Percentiles rank a stretch among this genome's conserved stretches.
Conservation (phyloP, 1,284 basidiomycete species). For the Wallemia ichthyophaga region DNA sequence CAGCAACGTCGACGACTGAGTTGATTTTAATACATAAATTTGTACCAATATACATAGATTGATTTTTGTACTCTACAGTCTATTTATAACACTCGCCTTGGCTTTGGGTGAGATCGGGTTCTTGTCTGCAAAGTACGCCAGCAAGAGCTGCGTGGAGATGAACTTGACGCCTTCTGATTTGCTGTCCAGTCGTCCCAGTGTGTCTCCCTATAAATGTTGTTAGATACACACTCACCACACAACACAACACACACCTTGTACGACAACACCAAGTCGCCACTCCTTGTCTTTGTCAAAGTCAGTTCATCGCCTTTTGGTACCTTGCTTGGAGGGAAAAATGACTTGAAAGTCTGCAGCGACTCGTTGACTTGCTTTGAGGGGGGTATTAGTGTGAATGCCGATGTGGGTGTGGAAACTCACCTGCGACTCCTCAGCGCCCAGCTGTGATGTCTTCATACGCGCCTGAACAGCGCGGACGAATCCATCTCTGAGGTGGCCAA, state of each 20-base stretch:
- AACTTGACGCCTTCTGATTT: constrained; percentile 9
- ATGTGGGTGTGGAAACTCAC: not conserved
- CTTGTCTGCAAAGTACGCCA: constrained; percentile 18
- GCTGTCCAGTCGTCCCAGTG: constrained; percentile 14
- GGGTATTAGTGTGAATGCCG: not conserved
- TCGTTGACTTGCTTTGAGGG: constrained; percentile 11
- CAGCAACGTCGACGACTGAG: not conserved
- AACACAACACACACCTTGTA: constrained; percentile 12
- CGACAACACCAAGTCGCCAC: constrained; percentile 14
- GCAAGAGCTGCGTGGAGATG: constrained; percentile 16
- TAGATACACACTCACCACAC: not conserved
- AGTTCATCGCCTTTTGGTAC: constrained; percentile 20
- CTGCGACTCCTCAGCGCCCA: constrained; percentile 2
- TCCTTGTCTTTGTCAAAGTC: constrained; percentile 14
- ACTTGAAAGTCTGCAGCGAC: constrained; percentile 17
- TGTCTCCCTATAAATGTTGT: constrained; percentile 11
- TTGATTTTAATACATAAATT: not conserved
- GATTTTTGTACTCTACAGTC: not conserved
- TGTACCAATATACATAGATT: too few relatives aligned
- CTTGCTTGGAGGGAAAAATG: constrained; percentile 18
- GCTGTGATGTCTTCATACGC: constrained; percentile 19
- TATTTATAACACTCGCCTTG: not conserved
- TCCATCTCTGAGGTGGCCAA: constrained; percentile 52
- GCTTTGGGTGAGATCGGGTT: constrained; percentile 15
- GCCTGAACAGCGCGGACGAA: constrained; percentile 44